Evolutionary conservation across 306 rosid genomes (phyloP).

Genomic region (Prunus davidiana): DNA sequence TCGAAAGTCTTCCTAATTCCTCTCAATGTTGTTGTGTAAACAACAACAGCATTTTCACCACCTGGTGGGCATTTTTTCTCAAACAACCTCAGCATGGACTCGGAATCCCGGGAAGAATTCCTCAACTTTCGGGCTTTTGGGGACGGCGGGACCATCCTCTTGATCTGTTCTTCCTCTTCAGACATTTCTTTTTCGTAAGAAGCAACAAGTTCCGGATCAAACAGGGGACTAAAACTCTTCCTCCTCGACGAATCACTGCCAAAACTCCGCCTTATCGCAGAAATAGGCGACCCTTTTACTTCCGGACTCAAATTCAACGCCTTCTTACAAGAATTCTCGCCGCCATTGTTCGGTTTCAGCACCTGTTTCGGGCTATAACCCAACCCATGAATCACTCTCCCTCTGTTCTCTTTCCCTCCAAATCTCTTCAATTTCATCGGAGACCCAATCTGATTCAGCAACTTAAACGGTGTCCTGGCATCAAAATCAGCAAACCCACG

Average conservation of each 20-base stretch:
- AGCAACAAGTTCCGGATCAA: slow-evolving; percentile 78
- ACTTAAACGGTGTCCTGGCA: slow-evolving; percentile 61
- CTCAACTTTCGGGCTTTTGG: slow-evolving; percentile 35
- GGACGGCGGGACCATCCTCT: slow-evolving; percentile 68
- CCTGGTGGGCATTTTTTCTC: slow-evolving; percentile 65
- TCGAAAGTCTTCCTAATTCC: slow-evolving; percentile 94
- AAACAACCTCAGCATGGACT: slow-evolving; percentile 36
- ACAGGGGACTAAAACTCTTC: slow-evolving; percentile 58
- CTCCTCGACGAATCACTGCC: slow-evolving; percentile 39
- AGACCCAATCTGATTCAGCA: slow-evolving; percentile 67
- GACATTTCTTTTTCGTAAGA: slow-evolving; percentile 68
- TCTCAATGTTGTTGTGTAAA: slow-evolving; percentile 81
- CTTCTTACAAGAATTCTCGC: slow-evolving; percentile 38
- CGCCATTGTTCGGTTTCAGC: slow-evolving; percentile 32
- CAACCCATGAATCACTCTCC: slow-evolving; percentile 33
- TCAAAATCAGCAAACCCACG: slow-evolving; percentile 62
- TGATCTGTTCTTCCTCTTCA: slow-evolving; percentile 71
- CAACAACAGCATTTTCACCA: slow-evolving; percentile 61
- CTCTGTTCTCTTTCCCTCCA: slow-evolving; percentile 74
- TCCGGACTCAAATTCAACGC: slow-evolving; percentile 36
- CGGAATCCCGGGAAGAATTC: slow-evolving; percentile 29
- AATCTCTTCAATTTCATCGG: slow-evolving; percentile 50
- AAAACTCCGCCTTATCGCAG: slow-evolving; percentile 42
- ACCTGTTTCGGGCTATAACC: slow-evolving; percentile 66
- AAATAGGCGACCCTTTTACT: slow-evolving; percentile 54